Conservation (phyloP, 2,329 filamentous ascomycete species). For the Hirsutella thompsonii region DNA sequence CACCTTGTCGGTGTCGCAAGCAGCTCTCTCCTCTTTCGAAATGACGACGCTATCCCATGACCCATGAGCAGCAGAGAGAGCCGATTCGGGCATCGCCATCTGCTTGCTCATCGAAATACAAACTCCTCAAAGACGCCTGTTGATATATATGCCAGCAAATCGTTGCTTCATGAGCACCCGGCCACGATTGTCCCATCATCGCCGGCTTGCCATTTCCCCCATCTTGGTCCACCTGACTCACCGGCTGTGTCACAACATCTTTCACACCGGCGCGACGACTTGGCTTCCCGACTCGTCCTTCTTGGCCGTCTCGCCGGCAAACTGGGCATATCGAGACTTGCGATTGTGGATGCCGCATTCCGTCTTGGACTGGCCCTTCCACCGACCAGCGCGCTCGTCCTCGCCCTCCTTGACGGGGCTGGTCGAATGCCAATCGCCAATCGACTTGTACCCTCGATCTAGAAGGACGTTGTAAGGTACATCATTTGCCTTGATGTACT, state of each 20-base stretch:
- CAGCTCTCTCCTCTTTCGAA: no score
- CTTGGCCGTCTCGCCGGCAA: slow-evolving; percentile 58
- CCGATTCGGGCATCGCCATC: no score
- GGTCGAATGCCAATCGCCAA: slow-evolving; percentile 97
- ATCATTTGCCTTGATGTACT: slow-evolving; percentile 72
- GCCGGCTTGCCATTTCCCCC: neutral
- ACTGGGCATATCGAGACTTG: slow-evolving; percentile 83
- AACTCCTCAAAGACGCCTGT: no score
- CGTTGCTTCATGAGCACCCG: no score
- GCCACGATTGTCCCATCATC: neutral
- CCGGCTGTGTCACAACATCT: neutral
- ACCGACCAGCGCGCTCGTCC: slow-evolving; percentile 89
- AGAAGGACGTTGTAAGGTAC: slow-evolving; percentile 91
- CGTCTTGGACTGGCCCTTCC: slow-evolving; percentile 93
- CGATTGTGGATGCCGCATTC: slow-evolving; percentile 99
- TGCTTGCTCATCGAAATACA: no score
- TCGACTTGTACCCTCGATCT: slow-evolving; percentile 91
- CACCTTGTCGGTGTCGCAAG: no score
- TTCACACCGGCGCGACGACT: slow-evolving; percentile 15
- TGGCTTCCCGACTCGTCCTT: slow-evolving; percentile 31
- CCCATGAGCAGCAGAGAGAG: no score
- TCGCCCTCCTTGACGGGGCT: slow-evolving; percentile 80
- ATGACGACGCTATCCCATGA: no score
- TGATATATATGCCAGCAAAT: no score
- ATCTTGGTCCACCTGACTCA: neutral